Conservation (phyloP, 306 rosid genomes). For the Geum urbanum region DNA sequence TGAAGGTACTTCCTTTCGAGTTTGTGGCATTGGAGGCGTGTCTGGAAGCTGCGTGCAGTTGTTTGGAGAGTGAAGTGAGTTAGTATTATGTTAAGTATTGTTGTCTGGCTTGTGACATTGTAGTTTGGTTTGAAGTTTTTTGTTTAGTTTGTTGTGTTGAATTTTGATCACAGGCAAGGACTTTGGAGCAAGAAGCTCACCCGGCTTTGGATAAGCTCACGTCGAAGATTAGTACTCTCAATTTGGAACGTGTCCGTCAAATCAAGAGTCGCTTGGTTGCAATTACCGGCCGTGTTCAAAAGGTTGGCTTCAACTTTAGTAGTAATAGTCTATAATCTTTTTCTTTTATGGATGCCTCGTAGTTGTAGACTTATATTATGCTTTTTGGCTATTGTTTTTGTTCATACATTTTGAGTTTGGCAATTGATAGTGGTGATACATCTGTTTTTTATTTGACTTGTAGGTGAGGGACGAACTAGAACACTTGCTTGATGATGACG, state of each 20-base stretch:
- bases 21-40: slow-evolving; percentile 87
- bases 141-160: background rate
- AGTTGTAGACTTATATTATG: background rate
- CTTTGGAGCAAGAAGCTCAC: slow-evolving; percentile 91
- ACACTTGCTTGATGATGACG: slow-evolving; percentile 91
- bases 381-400: too few species aligned
- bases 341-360: background rate
- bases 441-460: slow-evolving; percentile 2
- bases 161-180: slow-evolving; percentile 45
- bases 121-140: background rate
- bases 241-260: slow-evolving; percentile 93
- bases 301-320: slow-evolving; percentile 39
- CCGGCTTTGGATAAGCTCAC: slow-evolving; percentile 96
- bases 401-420: background rate
- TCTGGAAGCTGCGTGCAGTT: slow-evolving; percentile 89
- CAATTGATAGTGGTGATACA: background rate
- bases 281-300: slow-evolving; percentile 93
- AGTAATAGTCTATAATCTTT: background rate
- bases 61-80: slow-evolving; percentile 70
- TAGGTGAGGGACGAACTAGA: slow-evolving; percentile 93
- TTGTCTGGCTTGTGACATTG: background rate
- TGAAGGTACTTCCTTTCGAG: slow-evolving; percentile 81
- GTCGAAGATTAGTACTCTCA: slow-evolving; percentile 91
- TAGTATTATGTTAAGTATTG: background rate
- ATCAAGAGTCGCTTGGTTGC: slow-evolving; percentile 97